Conservation (phyloP, 768 basidiomycete species). For the Kwoniella dendrophila region DNA sequence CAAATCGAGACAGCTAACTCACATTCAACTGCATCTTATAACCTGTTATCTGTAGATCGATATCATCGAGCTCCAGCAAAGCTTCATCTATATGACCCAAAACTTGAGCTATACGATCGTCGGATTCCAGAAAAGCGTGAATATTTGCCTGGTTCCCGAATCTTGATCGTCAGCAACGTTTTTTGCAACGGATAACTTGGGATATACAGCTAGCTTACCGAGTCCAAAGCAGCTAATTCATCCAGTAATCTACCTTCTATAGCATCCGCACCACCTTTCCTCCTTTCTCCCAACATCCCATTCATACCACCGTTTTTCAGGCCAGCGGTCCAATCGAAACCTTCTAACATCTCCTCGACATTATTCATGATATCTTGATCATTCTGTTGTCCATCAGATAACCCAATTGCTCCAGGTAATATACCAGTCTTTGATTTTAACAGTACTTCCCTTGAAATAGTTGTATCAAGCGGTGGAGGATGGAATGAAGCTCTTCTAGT, state of each 20-base stretch:
- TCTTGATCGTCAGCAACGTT: not conserved
- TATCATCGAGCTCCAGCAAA: constrained; percentile 79
- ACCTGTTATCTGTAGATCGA: constrained; percentile 84
- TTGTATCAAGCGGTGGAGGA: constrained; percentile 50
- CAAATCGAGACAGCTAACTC: constrained; percentile 55
- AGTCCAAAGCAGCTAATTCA: constrained; percentile 89
- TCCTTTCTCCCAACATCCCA: constrained; percentile 47
- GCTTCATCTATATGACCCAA: constrained; percentile 88
- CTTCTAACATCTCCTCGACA: constrained; percentile 98
- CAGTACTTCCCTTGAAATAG: constrained; percentile 55
- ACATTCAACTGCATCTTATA: constrained; percentile 98
- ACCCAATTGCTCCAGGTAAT: constrained; percentile 55
- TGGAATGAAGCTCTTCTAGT: constrained; percentile 61
- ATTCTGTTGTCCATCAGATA: constrained; percentile 62
- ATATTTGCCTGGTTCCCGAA: constrained; percentile 74
- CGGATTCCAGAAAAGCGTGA: constrained; percentile 94
- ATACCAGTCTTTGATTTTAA: constrained; percentile 42
- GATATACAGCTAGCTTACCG: constrained; percentile 60
- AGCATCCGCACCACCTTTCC: constrained; percentile 79
- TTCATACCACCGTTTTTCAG: constrained; percentile 13
- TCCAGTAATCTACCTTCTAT: constrained; percentile 87
- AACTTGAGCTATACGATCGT: constrained; percentile 83
- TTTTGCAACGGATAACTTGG: not conserved
- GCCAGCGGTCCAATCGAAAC: constrained; percentile 83
- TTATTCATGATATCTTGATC: constrained; percentile 78